Evolutionary conservation across 768 basidiomycete genomes (phyloP), one percentile per base, ranked within the genome.

Genomic region (Amanita rubescens): DNA sequence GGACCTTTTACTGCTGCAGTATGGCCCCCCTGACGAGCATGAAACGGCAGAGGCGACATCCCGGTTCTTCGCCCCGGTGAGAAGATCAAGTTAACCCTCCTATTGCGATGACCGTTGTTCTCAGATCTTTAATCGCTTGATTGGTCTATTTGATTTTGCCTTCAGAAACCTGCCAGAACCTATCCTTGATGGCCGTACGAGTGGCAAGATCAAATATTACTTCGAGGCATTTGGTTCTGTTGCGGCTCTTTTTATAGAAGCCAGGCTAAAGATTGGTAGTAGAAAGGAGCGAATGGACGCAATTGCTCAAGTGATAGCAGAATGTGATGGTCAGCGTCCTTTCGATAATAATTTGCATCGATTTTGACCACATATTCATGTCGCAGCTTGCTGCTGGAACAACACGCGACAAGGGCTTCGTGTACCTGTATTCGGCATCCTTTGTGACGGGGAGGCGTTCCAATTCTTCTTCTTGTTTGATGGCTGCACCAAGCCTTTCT

Each of bases 61-160:
- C 12, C 55, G 58, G 33, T 62, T 62, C 55, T 54, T 62, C 55
- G 56, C 59, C 55, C 62, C 61, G 43, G 58, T 57, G n/a, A n/a
- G 49, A 14, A 50, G 42, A 15, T 25, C 35, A 4, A 49, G 46
- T 49, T 41, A 49, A 56, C 55, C 50, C 35, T 58, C 44, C 53
- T 51, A 19, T 47, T 49, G 20, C 51, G 41, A 55, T 38, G 45
- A 54, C n/a, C n/a, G n/a, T n/a, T n/a, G n/a, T n/a, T n/a, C n/a
- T n/a, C n/a, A n/a, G n/a, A n/a, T n/a, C n/a, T n/a, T n/a, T n/a
- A n/a, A n/a, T n/a, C n/a, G n/a, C n/a, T n/a, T n/a, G n/a, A n/a
- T n/a, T n/a, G n/a, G n/a, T n/a, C n/a, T n/a, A n/a, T n/a, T n/a
- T n/a, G n/a, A n/a, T n/a, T n/a, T n/a, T n/a, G n/a, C n/a, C n/a